These are phyloP conservation scores for Leccinum disarticulatum DNA, from an alignment of 768 basidiomycete genomes.

Conservation along the genomic window DNA sequence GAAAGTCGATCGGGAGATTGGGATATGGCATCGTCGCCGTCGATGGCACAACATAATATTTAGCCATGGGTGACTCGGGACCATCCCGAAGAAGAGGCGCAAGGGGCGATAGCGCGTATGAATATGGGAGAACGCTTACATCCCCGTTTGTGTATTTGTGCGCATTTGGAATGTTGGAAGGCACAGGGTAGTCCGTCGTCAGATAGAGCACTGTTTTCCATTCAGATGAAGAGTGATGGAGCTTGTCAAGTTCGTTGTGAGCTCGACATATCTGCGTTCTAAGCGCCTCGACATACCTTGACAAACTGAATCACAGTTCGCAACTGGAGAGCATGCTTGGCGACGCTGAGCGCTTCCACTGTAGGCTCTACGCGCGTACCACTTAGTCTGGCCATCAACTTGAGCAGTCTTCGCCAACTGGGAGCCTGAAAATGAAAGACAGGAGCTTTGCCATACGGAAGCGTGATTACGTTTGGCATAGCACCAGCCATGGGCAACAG, in stretches of 20 bases:
- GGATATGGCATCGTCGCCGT: conserved; percentile 62
- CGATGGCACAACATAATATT: conserved; percentile 69
- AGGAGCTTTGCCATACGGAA: conserved; percentile 67
- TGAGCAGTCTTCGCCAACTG: conserved; percentile 72
- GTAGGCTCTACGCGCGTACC: conserved; percentile 71
- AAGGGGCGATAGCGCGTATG: conserved; percentile 59
- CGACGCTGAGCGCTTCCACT: conserved; percentile 59
- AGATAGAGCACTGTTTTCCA: conserved; percentile 82
- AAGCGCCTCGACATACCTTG: conserved; percentile 46
- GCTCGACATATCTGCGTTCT: neutral
- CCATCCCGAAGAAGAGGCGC: conserved; percentile 65
- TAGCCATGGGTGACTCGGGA: conserved; percentile 61
- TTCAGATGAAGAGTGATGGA: conserved; percentile 54
- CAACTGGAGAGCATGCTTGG: conserved; percentile 56
- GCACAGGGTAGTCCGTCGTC: conserved; percentile 67
- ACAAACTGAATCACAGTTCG: conserved; percentile 80
- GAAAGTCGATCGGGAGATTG: conserved; percentile 70
- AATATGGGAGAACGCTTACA: conserved; percentile 68
- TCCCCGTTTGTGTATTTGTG: conserved; percentile 56
- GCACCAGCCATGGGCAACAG: conserved; percentile 48
- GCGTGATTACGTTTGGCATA: conserved; percentile 72
- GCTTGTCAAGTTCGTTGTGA: conserved; percentile 37
- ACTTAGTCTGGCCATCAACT: conserved; percentile 71
- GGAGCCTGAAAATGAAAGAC: conserved; percentile 73
- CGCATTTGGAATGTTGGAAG: conserved; percentile 42